Evolutionary conservation across 2,329 filamentous ascomycete species (phyloP), one percentile per base, ranked within the genome.

Genomic region (Cladosporium sp.): DNA sequence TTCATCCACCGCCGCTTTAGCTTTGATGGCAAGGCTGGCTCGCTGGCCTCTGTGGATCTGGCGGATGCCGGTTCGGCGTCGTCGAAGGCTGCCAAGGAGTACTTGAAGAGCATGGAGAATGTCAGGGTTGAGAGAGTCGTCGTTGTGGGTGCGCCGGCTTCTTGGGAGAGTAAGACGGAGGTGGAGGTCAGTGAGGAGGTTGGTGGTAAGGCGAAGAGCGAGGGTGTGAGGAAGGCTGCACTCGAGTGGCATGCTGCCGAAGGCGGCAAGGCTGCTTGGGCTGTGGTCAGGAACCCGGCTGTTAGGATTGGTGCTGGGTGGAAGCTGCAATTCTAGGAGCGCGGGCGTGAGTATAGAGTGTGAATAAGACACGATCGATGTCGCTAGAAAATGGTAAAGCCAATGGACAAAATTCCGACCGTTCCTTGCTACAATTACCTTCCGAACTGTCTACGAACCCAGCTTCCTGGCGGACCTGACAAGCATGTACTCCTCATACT

Each of bases 1-100:
- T 95, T 87, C 70, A 91, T 97, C 61, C 85, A 95, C 72, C 87
- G 90, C 54, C 78, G 76, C 55, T 96, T 98, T 72, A 75, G 74
- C 19, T 86, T 91, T 56, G 72, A 75, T 28, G 73, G 71, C 55
- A 65, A 69, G 4, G 73, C 74, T 46, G 77, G 78, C 13, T 76
- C 75, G 1, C 74, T 97, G n/a, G 75, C 75, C 4, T 91, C 87
- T 1, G 78, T 78, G n/a, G 83, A 95, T 58, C 76, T 86, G 6
- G 81, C 54, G 8, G 13, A 55, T 8, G 33, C 53, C 9, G 60
- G 56, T n/a, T 80, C 62, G 70, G 68, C 67, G 46, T 79, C 78
- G 61, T 79, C 79, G 4, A 72, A 83, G 58, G 80, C 87, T 70
- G 81, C 83, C 13, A 84, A 85, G 37, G 77, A 80, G 33, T 97